These are phyloP conservation scores for Mortierella antarctica DNA, from an alignment of 192 early-diverging fungal species.

Conservation along the genomic window DNA sequence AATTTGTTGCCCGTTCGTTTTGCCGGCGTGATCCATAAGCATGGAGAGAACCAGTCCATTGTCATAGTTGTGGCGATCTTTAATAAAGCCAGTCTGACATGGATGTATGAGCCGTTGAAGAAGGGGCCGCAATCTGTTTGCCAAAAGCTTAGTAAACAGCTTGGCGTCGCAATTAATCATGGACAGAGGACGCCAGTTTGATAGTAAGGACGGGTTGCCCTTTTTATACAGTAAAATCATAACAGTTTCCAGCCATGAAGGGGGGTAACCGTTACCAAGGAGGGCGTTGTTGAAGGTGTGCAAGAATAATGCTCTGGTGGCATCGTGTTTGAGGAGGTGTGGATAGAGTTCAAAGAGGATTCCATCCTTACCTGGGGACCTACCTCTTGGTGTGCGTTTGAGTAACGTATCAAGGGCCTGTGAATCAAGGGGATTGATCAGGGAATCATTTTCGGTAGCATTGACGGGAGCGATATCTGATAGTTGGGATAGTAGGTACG, in stretches of 20 bases:
- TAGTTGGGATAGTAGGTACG: background rate
- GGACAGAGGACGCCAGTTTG: constrained; percentile 29
- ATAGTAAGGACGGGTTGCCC: constrained; percentile 18
- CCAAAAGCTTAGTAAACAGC: constrained; percentile 20
- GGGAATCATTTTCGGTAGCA: background rate
- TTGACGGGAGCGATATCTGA: background rate
- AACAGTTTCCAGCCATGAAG: constrained; percentile 12
- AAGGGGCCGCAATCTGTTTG: background rate
- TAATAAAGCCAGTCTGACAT: constrained; percentile 21
- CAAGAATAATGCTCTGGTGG: background rate
- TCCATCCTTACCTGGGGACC: constrained; percentile 23
- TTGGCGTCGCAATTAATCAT: constrained; percentile 35
- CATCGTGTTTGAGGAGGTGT: background rate
- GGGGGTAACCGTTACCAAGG: background rate
- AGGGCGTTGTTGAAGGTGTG: constrained; percentile 25
- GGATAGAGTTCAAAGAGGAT: constrained; percentile 38
- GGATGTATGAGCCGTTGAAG: constrained; percentile 7
- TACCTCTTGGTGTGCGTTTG: background rate
- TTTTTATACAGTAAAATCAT: constrained; percentile 43
- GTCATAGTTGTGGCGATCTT: constrained; percentile 15
- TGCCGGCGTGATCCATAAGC: background rate
- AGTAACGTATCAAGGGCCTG: background rate
- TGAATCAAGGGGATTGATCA: background rate
- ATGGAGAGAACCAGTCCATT: constrained; percentile 4
- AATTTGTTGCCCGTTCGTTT: background rate